phyloP scores from a whole-genome alignment of 2,329 filamentous ascomycete species.

The Didymella keratinophila region DNA sequence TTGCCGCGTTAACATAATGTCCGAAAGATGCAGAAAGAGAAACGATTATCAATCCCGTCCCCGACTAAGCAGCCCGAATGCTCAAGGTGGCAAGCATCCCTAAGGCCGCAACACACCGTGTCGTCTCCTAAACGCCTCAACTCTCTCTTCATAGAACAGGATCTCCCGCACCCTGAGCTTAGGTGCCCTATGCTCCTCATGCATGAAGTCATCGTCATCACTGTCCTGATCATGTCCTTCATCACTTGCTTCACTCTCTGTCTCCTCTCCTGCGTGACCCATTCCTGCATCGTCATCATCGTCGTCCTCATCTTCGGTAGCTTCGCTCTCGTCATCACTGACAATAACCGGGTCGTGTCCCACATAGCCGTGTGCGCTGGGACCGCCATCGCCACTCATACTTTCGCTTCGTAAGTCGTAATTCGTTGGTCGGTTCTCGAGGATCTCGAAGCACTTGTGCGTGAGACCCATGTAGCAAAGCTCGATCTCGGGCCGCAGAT shows the following conservation, averaged over 20 bases:
- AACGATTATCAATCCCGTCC: background rate
- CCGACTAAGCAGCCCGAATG: background rate
- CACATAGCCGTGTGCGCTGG: constrained; percentile 30
- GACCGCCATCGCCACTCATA: constrained; percentile 34
- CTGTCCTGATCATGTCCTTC: constrained; percentile 53
- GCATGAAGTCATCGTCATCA: constrained; percentile 61
- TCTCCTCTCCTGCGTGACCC: constrained; percentile 52
- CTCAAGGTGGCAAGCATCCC: background rate
- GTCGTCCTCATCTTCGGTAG: constrained; percentile 57
- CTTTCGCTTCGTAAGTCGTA: constrained; percentile 47
- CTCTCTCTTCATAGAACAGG: constrained; percentile 82
- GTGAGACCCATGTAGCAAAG: constrained; percentile 79
- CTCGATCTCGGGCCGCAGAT: constrained; percentile 76
- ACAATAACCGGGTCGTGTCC: constrained; percentile 44
- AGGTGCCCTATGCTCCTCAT: constrained; percentile 54
- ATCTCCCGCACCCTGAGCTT: constrained; percentile 77
- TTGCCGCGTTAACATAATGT: background rate
- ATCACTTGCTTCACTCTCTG: constrained; percentile 45
- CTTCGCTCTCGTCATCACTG: constrained; percentile 50
- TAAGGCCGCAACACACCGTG: constrained; percentile 56
- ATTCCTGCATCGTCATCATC: constrained; percentile 60
- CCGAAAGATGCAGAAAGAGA: constrained; percentile 8
- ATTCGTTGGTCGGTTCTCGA: constrained; percentile 67
- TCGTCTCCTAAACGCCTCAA: constrained; percentile 77
- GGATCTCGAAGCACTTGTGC: constrained; percentile 82